Percentiles rank a stretch among this genome's conserved stretches.
Evolutionary conservation across 2,329 filamentous ascomycete genomes (phyloP).

Genomic region (Monascus ruber): DNA sequence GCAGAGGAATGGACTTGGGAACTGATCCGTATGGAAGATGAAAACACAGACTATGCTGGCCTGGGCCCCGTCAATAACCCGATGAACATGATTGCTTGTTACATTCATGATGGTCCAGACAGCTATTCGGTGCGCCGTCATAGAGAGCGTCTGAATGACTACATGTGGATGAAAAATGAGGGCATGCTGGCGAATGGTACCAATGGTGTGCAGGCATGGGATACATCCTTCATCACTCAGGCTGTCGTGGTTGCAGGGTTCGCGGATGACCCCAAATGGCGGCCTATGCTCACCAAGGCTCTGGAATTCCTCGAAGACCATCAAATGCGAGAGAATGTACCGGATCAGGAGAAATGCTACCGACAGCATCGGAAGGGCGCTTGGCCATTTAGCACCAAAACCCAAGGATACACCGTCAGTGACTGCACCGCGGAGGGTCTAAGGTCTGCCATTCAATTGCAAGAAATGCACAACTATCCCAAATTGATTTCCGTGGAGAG

Average conservation of each 20-base stretch:
- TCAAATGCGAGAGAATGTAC: slow-evolving; percentile 75
- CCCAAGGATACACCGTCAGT: slow-evolving; percentile 89
- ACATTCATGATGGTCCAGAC: slow-evolving; percentile 70
- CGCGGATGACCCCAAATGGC: slow-evolving; percentile 64
- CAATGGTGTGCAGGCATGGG: slow-evolving; percentile 97
- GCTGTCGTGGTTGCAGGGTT: slow-evolving; percentile 69
- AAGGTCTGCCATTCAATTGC: slow-evolving; percentile 74
- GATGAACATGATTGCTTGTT: slow-evolving; percentile 82
- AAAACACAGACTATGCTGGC: slow-evolving; percentile 78
- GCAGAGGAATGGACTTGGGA: slow-evolving; percentile 76
- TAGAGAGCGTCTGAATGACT: slow-evolving; percentile 71
- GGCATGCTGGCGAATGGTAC: slow-evolving; percentile 94
- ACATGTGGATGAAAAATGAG: slow-evolving; percentile 81
- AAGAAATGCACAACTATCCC: slow-evolving; percentile 66
- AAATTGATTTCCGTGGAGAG: slow-evolving; percentile 62
- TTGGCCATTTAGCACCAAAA: slow-evolving; percentile 89
- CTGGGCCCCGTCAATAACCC: slow-evolving; percentile 82
- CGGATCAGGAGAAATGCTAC: slow-evolving; percentile 69
- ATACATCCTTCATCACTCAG: slow-evolving; percentile 83
- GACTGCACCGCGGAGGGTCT: slow-evolving; percentile 89
- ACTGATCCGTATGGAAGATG: slow-evolving; percentile 80
- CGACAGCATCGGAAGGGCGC: slow-evolving; percentile 84
- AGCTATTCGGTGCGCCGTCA: slow-evolving; percentile 62
- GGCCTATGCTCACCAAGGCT: slow-evolving; percentile 70
- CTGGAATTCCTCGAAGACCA: slow-evolving; percentile 80